A percentile compares a stretch with the other conserved stretches of the same genome.
Conservation (phyloP, 108 stramenopile species). For the Pseudonitzschia pungens region DNA sequence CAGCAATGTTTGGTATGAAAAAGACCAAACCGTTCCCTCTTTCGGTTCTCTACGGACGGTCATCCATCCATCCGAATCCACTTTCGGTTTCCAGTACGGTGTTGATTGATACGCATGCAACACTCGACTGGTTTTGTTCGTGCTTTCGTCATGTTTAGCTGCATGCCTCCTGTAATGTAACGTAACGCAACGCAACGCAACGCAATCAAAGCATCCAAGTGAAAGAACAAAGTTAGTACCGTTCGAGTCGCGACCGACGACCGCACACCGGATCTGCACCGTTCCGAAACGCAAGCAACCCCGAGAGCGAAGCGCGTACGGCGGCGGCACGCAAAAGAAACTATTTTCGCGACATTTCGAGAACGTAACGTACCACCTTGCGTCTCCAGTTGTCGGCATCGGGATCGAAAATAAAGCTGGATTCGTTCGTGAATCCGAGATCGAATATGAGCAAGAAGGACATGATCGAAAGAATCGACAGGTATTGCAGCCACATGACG, state of each 20-base stretch:
- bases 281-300: too few species aligned
- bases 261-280: too few species aligned
- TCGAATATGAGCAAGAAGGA: slow-evolving; percentile 75
- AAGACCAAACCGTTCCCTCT: not conserved
- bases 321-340: too few species aligned
- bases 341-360: too few species aligned
- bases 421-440: slow-evolving; percentile 67
- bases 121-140: not conserved
- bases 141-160: not conserved
- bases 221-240: too few species aligned
- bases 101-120: not conserved
- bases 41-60: not conserved
- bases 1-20: not conserved
- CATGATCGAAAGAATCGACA: slow-evolving; percentile 61
- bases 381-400: slow-evolving; percentile 93
- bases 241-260: too few species aligned
- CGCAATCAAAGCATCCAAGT: too few species aligned
- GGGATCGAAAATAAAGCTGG: slow-evolving; percentile 86
- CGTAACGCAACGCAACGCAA: too few species aligned
- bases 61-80: not conserved
- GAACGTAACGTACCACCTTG: slow-evolving; percentile 70
- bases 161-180: not conserved
- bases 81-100: not conserved
- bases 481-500: slow-evolving; percentile 81
- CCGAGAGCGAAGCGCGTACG: too few species aligned